Evolutionary conservation across 768 basidiomycete genomes (phyloP), one percentile per base, ranked within the genome.

Genomic region (Hericium rajendrae): DNA sequence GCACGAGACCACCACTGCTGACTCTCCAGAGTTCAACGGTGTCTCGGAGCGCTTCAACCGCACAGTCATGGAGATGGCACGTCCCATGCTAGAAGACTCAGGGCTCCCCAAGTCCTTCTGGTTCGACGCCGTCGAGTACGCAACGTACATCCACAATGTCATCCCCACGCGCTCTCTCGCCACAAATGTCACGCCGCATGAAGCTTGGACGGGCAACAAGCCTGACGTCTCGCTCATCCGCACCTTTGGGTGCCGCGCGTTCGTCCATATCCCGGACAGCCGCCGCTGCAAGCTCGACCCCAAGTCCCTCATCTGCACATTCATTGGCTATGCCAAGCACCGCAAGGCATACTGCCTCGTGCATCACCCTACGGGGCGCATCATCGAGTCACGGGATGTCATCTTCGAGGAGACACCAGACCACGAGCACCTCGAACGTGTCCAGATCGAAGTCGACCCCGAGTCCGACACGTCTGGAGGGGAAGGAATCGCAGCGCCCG

Each of bases 11-110:
- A 64, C 62, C 2, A 64, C 66, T 3, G 48, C 66, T 8, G n/a
- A 49, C 16, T 16, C 48, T 12, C 48, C 48, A 2, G 48, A 64
- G 57, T 61, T 67, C 38, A 63, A 67, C 38, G 62, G 67, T 28
- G 41, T 64, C 15, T 56, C 63, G 0, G 63, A 68, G 52, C 51
- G 65, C n/a, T 54, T 64, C 15, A 65, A 68, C 24, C 56, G 63
- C 5, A 65, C 57, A 0, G 51, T 67, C 6, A 26, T 56, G 1
- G 59, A 65, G 26, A n/a, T 41, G 3, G 57, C 53, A 1, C 56
- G 59, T 12, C 11, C 58, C 12, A 65, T 68, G 62, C 59, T 65
- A 1, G 6, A 38, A 2, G 59, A 57, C 5, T 52, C 56, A 10
- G 37, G 49, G 0, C 53, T 67, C 1, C 51, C 65, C 0, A 37